phyloP scores from a whole-genome alignment of 192 early-diverging fungal genomes.

The Phycomyces blakesleeanus region DNA sequence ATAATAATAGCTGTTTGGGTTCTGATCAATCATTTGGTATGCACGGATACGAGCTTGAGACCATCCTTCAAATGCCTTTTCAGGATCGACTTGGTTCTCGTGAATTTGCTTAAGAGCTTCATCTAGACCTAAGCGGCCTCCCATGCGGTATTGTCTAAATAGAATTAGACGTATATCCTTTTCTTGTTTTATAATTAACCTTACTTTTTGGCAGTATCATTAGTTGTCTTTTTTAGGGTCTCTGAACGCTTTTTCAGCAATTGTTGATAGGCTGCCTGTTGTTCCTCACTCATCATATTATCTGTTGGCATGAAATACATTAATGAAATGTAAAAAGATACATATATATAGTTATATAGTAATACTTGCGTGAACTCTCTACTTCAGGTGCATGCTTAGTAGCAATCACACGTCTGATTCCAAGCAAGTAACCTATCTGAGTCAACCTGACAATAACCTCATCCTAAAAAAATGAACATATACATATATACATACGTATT shows the following conservation, averaged over 20 bases:
- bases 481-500: no score
- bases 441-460: constrained; percentile 86
- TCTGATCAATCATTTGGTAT: constrained; percentile 88
- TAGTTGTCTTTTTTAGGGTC: constrained; percentile 77
- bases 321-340: not conserved
- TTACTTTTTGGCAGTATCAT: constrained; percentile 70
- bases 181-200: not conserved
- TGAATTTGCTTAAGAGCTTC: constrained; percentile 87
- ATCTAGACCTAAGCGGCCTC: constrained; percentile 75
- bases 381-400: constrained; percentile 53
- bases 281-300: constrained; percentile 71
- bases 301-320: constrained; percentile 14
- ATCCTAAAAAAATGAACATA: constrained; percentile 46
- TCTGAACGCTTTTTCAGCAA: constrained; percentile 79
- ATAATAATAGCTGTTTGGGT: constrained; percentile 97
- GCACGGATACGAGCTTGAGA: constrained; percentile 89
- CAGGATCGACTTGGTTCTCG: constrained; percentile 70
- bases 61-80: constrained; percentile 95
- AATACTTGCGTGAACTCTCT: constrained; percentile 36
- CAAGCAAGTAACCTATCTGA: constrained; percentile 65
- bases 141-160: constrained; percentile 64
- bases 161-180: not conserved
- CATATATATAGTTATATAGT: not conserved
- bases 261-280: constrained; percentile 83
- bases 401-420: constrained; percentile 68